Conservation (phyloP, 768 basidiomycete genomes). For the Boletus rex-veris region DNA sequence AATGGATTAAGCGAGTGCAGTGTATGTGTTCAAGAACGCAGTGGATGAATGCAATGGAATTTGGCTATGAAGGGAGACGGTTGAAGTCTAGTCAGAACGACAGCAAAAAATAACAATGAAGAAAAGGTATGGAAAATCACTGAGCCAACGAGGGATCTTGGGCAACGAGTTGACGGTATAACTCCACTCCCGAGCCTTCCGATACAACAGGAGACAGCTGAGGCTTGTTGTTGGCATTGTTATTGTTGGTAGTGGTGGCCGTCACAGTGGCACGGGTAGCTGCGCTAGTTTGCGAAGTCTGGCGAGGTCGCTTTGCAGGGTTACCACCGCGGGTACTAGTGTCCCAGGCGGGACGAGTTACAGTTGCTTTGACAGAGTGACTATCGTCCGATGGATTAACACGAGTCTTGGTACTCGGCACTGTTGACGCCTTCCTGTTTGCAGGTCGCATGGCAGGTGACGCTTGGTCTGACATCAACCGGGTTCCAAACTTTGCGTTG, state of each 20-base stretch:
- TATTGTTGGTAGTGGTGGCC: constrained; percentile 25
- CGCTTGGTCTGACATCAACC: constrained; percentile 60
- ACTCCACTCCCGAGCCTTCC: constrained; percentile 74
- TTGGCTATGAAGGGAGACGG: constrained; percentile 19
- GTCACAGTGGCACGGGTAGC: constrained; percentile 42
- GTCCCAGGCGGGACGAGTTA: constrained; percentile 75
- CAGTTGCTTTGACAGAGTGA: constrained; percentile 65
- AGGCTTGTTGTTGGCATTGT: constrained; percentile 26
- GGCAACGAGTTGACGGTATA: constrained; percentile 79
- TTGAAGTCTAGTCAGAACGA: constrained; percentile 17
- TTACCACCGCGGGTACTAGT: constrained; percentile 48
- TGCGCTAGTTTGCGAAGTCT: constrained; percentile 71
- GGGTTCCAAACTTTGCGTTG: constrained; percentile 89
- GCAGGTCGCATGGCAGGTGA: constrained; percentile 49
- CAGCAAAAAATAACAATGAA: constrained; percentile 1
- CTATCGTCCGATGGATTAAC: constrained; percentile 60
- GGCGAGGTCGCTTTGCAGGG: constrained; percentile 58
- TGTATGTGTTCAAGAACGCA: constrained; percentile 24
- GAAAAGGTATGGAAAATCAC: constrained; percentile 14
- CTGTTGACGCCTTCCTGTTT: constrained; percentile 56
- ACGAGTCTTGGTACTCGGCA: constrained; percentile 40
- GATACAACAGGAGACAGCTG: constrained; percentile 67
- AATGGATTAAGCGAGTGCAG: constrained; percentile 28
- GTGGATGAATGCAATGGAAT: constrained; percentile 18
- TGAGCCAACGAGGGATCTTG: constrained; percentile 67